Evolutionary conservation across 352 stramenopile species (phyloP), one percentile per base, ranked within the genome.

Genomic region (Globisporangium orthogonon): DNA sequence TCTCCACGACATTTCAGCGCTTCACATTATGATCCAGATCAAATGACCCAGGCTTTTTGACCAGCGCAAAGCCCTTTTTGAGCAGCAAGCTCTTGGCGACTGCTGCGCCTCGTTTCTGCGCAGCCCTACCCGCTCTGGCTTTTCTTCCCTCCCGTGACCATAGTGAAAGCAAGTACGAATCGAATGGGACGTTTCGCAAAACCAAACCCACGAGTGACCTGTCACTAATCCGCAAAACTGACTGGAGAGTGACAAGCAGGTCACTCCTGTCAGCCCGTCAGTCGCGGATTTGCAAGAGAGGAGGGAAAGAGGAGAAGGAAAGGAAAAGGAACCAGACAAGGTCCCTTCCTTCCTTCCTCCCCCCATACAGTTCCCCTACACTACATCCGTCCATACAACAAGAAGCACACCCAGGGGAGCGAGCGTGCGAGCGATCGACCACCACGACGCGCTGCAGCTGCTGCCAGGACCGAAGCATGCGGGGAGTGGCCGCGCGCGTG

Each of bases 401-500:
- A 23, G 23, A 23, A 23, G 23, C 23, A 23, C 23, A 23, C 23
- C 23, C 23, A 23, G 23, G 23, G 23, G 23, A 23, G 23, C 23
- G 23, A 23, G 23, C 23, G 23, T 23, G 23, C 23, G 23, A 23
- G 23, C 23, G 23, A 23, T 23, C 23, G 23, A 56, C 28, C 37
- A 50, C 44, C 17, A 39, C 44, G 9, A 50, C 30, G 37, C 31
- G 47, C 5, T 61, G 33, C 46, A 50, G 44, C 54, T 50, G 44
- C 54, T 61, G 54, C 43, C 39, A 54, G 39, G 51, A 65, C 40
- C 30, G 47, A 55, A 67, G 65, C 49, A 90, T 92, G 83, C 71
- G 79, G 33, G 74, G 76, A 66, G 55, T 92, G n/a, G 62, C 64
- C 52, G 83, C 83, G 18, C 76, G 69, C 14, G 76, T 92, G 17